Evolutionary conservation across 345 rosid genomes (phyloP).

Genomic region (Cardamine resedifolia): DNA sequence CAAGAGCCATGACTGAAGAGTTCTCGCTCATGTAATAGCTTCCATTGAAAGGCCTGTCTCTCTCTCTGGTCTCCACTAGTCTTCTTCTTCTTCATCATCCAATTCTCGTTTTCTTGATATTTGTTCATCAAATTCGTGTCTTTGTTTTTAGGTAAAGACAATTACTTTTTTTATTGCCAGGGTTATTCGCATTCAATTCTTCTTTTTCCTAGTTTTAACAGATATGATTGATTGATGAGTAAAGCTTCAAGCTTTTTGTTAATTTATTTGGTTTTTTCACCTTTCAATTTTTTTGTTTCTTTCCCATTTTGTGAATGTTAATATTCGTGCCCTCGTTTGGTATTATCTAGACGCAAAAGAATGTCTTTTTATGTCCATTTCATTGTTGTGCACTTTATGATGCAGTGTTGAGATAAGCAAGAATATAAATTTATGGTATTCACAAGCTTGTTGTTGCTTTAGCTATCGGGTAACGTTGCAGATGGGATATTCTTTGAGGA

Average conservation of each 20-base stretch:
- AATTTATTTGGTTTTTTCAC: conserved; percentile 18
- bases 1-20: conserved; percentile 60
- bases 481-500: conserved; percentile 35
- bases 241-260: conserved; percentile 33
- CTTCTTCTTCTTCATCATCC: conserved; percentile 22
- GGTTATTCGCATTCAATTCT: conserved; percentile 15
- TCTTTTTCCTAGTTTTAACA: conserved; percentile 13
- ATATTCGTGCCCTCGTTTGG: conserved; percentile 11
- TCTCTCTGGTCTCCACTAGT: conserved; percentile 19
- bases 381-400: conserved; percentile 24
- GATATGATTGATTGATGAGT: conserved; percentile 27
- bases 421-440: conserved; percentile 15
- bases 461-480: conserved; percentile 27
- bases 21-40: conserved; percentile 34
- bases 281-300: neutral
- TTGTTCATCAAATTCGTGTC: conserved; percentile 27
- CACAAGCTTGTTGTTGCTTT: conserved; percentile 35
- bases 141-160: conserved; percentile 28
- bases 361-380: conserved; percentile 4
- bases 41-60: conserved; percentile 13
- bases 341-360: conserved; percentile 20
- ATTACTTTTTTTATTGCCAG: neutral
- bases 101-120: conserved; percentile 13
- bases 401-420: conserved; percentile 28
- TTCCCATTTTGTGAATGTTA: conserved; percentile 22